These are phyloP conservation scores for Erodium maritimum DNA, from an alignment of 345 rosid species.

Conservation along the genomic window DNA sequence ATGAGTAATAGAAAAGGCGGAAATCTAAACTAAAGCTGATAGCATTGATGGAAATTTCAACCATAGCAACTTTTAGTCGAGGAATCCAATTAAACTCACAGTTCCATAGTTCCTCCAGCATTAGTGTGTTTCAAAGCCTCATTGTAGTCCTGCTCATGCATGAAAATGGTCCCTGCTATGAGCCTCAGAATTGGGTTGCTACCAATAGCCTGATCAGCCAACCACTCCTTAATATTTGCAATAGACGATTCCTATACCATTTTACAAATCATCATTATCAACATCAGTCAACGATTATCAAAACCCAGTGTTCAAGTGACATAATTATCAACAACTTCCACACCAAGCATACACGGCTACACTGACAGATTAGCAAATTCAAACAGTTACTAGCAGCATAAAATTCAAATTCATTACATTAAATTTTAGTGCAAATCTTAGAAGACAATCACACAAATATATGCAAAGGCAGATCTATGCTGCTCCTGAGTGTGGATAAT, in stretches of 20 bases:
- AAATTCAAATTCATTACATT: no score
- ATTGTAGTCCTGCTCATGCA: slow-evolving; percentile 81
- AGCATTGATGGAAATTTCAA: neutral
- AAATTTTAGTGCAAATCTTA: no score
- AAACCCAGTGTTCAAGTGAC: no score
- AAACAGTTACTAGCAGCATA: no score
- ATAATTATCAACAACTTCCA: no score
- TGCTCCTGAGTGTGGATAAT: no score
- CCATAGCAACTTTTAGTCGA: neutral
- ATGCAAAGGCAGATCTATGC: no score
- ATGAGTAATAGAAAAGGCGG: neutral
- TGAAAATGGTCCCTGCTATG: slow-evolving; percentile 83
- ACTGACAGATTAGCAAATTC: no score
- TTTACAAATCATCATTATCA: slow-evolving; percentile 1
- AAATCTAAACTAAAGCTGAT: neutral
- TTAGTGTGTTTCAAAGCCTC: slow-evolving; percentile 93
- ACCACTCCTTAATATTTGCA: slow-evolving; percentile 79
- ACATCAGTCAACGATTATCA: neutral
- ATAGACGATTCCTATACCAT: slow-evolving; percentile 57
- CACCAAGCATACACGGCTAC: no score
- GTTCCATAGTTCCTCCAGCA: slow-evolving; percentile 88
- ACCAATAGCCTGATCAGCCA: slow-evolving; percentile 78
- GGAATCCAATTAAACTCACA: slow-evolving; percentile 37
- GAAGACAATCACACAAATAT: no score
- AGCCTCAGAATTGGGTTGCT: slow-evolving; percentile 58